Percentiles rank a stretch among this genome's conserved stretches.
Evolutionary conservation across 2,329 filamentous ascomycete species (phyloP).

Genomic region (Fusarium sp.): DNA sequence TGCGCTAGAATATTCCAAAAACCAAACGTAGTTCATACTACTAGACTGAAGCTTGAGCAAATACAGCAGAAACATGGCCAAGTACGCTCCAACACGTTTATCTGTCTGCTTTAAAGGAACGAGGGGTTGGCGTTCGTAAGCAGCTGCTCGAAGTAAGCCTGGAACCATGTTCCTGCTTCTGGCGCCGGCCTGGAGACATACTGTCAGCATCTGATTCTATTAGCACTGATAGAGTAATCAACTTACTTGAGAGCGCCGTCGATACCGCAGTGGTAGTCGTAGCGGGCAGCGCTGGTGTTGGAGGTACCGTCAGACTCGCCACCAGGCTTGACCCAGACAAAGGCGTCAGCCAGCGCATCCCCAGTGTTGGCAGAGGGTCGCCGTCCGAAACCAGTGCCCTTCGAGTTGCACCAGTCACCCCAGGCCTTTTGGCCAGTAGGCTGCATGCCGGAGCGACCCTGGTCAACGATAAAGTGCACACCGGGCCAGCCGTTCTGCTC

Average conservation of each 20-base stretch:
- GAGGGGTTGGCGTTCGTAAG: conserved; percentile 65
- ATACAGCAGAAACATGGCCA: neutral
- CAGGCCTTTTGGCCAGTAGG: conserved; percentile 68
- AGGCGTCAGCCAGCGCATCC: conserved; percentile 67
- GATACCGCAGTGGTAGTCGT: conserved; percentile 57
- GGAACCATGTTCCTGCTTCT: conserved; percentile 75
- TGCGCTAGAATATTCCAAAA: too few relatives aligned
- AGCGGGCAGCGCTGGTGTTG: conserved; percentile 55
- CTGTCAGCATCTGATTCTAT: conserved; percentile 39
- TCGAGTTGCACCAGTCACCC: conserved; percentile 75
- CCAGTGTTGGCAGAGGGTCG: conserved; percentile 71
- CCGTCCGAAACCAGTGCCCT: conserved; percentile 69
- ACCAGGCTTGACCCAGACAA: conserved; percentile 77
- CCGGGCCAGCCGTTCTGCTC: conserved; percentile 54
- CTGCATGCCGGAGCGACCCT: conserved; percentile 64
- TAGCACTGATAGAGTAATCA: rapidly evolving
- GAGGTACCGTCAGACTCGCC: conserved; percentile 64
- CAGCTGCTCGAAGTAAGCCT: conserved; percentile 67
- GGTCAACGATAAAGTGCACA: conserved; percentile 60
- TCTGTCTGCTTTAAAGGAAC: conserved; percentile 45
- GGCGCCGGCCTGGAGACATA: conserved; percentile 63
- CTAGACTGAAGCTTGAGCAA: neutral
- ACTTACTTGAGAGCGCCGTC: conserved; percentile 56
- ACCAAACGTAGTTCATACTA: neutral
- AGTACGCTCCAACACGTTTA: too few relatives aligned